These are phyloP conservation scores for Fusarium pilosicola DNA, from an alignment of 2,329 filamentous ascomycete species.

Conservation along the genomic window DNA sequence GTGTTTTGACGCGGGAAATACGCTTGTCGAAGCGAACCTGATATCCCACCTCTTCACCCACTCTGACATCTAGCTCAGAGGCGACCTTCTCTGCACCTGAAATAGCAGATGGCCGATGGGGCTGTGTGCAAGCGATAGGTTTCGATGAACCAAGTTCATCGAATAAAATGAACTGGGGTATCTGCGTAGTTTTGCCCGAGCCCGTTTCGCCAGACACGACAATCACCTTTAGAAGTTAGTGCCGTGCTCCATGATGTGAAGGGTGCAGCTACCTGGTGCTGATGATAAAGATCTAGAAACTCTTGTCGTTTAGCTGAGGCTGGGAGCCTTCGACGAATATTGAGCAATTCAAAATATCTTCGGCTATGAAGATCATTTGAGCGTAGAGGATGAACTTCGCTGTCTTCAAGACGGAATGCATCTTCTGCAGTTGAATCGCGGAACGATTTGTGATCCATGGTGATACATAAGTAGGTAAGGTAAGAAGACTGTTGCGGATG, in stretches of 20 bases:
- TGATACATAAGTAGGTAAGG: too few species aligned
- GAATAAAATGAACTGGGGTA: conserved; percentile 20
- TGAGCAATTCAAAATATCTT: neutral
- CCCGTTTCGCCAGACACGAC: conserved; percentile 28
- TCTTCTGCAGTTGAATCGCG: neutral
- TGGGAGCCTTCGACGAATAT: neutral
- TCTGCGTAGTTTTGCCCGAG: conserved; percentile 33
- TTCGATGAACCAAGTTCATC: neutral
- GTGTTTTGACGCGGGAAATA: neutral
- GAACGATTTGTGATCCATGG: neutral
- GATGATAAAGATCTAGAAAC: neutral
- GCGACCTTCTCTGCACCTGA: conserved; percentile 89
- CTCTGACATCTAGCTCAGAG: conserved; percentile 83
- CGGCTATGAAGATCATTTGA: neutral
- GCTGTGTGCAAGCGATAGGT: conserved; percentile 61
- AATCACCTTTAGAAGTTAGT: neutral
- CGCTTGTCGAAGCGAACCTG: conserved; percentile 79
- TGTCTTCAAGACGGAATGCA: neutral
- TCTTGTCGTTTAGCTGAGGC: neutral
- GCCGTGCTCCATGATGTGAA: neutral
- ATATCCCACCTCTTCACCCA: conserved; percentile 91
- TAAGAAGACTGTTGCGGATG: too few species aligned
- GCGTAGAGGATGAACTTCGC: neutral
- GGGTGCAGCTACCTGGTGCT: neutral
- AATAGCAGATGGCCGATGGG: conserved; percentile 89